phyloP scores from a whole-genome alignment of 2,329 filamentous ascomycete species.

The Dissoconium aciculare region DNA sequence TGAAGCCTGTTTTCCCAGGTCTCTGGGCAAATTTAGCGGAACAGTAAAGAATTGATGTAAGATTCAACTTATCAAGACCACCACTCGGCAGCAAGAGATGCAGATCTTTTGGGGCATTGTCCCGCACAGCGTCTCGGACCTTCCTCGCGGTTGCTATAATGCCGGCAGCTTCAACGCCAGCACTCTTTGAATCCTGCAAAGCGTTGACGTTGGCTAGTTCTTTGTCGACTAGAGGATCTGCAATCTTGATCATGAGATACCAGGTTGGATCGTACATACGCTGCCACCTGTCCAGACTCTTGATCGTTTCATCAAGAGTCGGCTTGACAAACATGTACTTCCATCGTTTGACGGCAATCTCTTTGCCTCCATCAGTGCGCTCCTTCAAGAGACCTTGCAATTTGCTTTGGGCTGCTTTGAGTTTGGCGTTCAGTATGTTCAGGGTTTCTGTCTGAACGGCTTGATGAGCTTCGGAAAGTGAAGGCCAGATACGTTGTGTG shows the following conservation, averaged over 20 bases:
- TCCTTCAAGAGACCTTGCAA: constrained; percentile 6
- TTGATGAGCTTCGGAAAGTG: not conserved
- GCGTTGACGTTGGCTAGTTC: constrained; percentile 17
- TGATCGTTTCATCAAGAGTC: constrained; percentile 18
- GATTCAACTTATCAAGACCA: not conserved
- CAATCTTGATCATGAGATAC: constrained; percentile 21
- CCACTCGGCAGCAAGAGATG: not conserved
- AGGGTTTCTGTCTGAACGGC: constrained; percentile 3
- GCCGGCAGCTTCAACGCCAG: not conserved
- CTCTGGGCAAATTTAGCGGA: constrained; percentile 4
- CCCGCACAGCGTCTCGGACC: constrained; percentile 1
- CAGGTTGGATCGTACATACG: constrained; percentile 22
- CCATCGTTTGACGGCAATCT: constrained; percentile 4
- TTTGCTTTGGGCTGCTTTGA: constrained; percentile 7
- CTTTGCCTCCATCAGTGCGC: not conserved
- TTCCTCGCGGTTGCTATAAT: constrained; percentile 3
- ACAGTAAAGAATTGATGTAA: constrained; percentile 4
- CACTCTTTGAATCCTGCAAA: not conserved
- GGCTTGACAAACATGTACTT: constrained; percentile 13
- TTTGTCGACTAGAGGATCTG: constrained; percentile 6
- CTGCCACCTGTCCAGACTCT: constrained; percentile 24
- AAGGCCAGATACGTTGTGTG: constrained; percentile 1
- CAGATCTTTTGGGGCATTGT: not conserved
- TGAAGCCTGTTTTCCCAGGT: not conserved
- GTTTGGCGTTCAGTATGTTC: constrained; percentile 9